These are phyloP conservation scores for Ambrosiella beaveri DNA, from an alignment of 2,329 filamentous ascomycete genomes.

Conservation along the genomic window DNA sequence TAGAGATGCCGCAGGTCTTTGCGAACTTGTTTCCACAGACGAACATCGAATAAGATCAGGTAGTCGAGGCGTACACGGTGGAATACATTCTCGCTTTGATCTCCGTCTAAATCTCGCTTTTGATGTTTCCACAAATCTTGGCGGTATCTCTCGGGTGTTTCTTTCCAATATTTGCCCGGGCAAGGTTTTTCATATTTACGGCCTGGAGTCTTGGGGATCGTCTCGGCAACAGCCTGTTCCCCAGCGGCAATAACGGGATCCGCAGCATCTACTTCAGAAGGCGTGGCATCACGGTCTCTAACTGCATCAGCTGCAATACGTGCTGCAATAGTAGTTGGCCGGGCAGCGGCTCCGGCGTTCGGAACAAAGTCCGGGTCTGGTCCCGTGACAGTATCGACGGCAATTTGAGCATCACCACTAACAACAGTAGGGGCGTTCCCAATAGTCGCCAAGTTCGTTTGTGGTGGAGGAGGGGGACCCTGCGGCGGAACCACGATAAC, in stretches of 20 bases:
- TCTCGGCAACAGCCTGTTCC: constrained; percentile 42
- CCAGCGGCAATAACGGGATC: constrained; percentile 49
- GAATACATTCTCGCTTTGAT: constrained; percentile 62
- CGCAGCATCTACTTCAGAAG: constrained; percentile 56
- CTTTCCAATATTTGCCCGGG: constrained; percentile 61
- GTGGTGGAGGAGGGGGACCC: too few relatives aligned
- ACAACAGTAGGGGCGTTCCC: too few relatives aligned
- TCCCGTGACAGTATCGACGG: background rate
- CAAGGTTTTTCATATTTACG: constrained; percentile 27
- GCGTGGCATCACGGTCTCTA: constrained; percentile 28
- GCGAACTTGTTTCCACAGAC: constrained; percentile 91
- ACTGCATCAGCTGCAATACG: background rate
- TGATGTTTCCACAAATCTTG: too few relatives aligned
- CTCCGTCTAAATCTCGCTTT: constrained; percentile 14
- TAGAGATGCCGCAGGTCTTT: constrained; percentile 84
- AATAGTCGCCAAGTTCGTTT: too few relatives aligned
- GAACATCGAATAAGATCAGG: constrained; percentile 82
- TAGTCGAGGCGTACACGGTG: constrained; percentile 82
- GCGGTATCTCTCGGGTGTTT: background rate
- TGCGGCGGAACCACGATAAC: too few relatives aligned
- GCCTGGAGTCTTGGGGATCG: constrained; percentile 66
- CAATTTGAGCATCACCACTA: too few relatives aligned
- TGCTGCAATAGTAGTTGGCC: background rate
- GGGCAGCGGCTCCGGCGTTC: background rate
- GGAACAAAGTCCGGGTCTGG: background rate